Conservation (phyloP, 2,329 filamentous ascomycete genomes). For the Trichoderma oligosporum region DNA sequence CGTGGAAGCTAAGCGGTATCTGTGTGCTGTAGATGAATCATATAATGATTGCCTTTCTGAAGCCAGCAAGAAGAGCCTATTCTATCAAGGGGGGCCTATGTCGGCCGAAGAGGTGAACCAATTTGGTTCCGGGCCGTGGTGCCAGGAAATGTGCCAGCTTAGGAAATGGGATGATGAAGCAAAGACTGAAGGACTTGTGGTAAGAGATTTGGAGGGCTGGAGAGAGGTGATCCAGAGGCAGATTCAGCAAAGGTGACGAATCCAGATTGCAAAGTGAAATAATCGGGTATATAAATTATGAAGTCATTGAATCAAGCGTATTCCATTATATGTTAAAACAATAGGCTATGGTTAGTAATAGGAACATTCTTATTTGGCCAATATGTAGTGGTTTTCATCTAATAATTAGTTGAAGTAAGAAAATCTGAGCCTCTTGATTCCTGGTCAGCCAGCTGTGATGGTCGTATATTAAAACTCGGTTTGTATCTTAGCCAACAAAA, state of each 20-base stretch:
- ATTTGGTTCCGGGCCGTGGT: neutral
- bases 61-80: neutral
- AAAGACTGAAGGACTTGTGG: neutral
- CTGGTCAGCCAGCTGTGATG: no score
- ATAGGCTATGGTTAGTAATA: no score
- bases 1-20: slow-evolving; percentile 1
- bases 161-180: slow-evolving; percentile 5
- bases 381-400: no score
- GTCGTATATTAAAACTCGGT: no score
- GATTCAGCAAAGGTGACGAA: neutral
- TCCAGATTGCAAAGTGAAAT: no score
- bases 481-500: no score
- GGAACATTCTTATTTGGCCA: no score
- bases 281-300: no score
- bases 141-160: neutral
- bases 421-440: no score
- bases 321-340: no score
- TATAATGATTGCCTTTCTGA: slow-evolving; percentile 1
- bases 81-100: slow-evolving; percentile 4
- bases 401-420: no score
- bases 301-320: no score
- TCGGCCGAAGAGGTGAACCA: neutral
- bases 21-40: neutral
- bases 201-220: neutral
- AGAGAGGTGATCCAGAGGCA: neutral